Evolutionary conservation across 2,329 filamentous ascomycete species (phyloP).

Genomic region (Dactylella cylindrospora): DNA sequence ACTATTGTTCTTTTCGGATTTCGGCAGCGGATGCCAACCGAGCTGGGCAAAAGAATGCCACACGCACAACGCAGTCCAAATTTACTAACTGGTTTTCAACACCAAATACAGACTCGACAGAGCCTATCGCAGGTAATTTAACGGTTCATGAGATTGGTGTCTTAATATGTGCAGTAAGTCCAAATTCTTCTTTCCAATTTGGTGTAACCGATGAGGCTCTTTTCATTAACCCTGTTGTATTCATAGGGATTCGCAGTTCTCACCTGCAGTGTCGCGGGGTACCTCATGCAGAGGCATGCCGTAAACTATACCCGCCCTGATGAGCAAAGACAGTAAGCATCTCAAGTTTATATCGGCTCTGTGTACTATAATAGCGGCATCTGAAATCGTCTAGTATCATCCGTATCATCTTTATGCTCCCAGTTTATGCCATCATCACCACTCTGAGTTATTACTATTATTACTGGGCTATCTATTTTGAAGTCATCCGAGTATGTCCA

Average conservation of each 20-base stretch:
- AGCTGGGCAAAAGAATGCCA: conserved; percentile 35
- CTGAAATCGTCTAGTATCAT: conserved; percentile 64
- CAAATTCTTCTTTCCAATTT: background rate
- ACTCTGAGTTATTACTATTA: conserved; percentile 75
- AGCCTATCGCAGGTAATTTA: conserved; percentile 9
- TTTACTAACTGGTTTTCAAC: background rate
- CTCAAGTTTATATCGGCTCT: conserved; percentile 54
- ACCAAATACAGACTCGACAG: conserved; percentile 17
- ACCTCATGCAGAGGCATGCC: conserved; percentile 63
- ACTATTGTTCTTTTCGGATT: conserved; percentile 1
- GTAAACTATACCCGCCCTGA: conserved; percentile 63
- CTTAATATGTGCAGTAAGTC: conserved; percentile 37
- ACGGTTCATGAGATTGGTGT: conserved; percentile 27
- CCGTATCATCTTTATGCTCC: conserved; percentile 84
- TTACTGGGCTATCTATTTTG: conserved; percentile 75
- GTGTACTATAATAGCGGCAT: background rate
- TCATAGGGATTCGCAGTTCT: conserved; percentile 56
- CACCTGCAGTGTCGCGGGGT: conserved; percentile 59
- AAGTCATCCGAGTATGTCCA: conserved; percentile 62
- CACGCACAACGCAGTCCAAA: conserved; percentile 17
- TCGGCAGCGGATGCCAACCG: too few species aligned
- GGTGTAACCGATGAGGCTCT: background rate
- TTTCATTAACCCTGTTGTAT: background rate
- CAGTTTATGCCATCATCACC: conserved; percentile 73
- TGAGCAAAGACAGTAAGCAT: conserved; percentile 61